A percentile compares a stretch with the other conserved stretches of the same genome.
Evolutionary conservation across 75 land plant genomes (phyloP).

Genomic region (Pinus albicaulis): DNA sequence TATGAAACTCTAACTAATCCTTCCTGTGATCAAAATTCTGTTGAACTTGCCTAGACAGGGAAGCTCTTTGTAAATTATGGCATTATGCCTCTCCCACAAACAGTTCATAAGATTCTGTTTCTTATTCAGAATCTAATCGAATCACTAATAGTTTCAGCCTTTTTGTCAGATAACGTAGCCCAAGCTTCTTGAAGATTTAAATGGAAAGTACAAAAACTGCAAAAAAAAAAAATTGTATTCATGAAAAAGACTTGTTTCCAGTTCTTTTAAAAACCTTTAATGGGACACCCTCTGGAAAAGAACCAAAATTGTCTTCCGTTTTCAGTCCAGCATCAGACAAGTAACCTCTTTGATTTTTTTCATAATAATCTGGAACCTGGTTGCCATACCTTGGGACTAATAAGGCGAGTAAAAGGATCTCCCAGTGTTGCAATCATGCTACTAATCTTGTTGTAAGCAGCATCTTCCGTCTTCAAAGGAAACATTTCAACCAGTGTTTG

Average conservation of each 20-base stretch:
- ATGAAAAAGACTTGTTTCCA: neutral
- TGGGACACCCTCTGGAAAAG: neutral
- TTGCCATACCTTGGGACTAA: slow-evolving; percentile 85
- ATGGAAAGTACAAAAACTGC: neutral
- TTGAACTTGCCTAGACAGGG: neutral
- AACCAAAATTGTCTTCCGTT: neutral
- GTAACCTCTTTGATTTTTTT: neutral
- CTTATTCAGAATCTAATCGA: neutral
- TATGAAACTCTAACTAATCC: neutral
- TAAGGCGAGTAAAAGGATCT: slow-evolving; percentile 95
- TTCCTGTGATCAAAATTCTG: neutral
- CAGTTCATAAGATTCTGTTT: neutral
- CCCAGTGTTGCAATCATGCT: slow-evolving; percentile 94
- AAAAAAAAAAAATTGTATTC: neutral
- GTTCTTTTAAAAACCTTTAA: neutral
- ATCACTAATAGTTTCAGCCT: neutral
- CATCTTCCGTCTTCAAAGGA: slow-evolving; percentile 80
- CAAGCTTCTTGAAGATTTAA: slow-evolving; percentile 1
- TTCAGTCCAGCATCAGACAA: neutral
- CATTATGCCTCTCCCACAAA: neutral
- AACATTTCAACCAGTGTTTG: slow-evolving; percentile 93
- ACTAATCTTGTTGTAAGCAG: slow-evolving; percentile 81
- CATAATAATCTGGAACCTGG: neutral
- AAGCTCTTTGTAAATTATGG: neutral
- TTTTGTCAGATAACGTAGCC: neutral